These are phyloP conservation scores for Naganishia onofrii DNA, from an alignment of 768 basidiomycete species.

Conservation along the genomic window DNA sequence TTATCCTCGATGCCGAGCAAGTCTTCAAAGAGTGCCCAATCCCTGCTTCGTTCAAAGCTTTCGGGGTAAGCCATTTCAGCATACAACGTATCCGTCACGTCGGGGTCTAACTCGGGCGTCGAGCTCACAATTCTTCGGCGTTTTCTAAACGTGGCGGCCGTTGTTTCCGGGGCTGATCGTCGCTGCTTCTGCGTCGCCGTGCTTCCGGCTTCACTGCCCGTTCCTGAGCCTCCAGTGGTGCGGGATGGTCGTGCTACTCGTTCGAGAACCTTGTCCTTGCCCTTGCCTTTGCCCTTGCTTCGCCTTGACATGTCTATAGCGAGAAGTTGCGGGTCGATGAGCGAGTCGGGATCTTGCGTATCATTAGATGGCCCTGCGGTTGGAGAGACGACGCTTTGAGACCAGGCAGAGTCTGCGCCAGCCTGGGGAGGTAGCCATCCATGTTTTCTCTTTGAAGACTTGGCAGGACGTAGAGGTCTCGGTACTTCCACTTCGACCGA, in stretches of 20 bases:
- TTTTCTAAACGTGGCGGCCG: neutral
- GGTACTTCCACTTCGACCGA: neutral
- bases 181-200: neutral
- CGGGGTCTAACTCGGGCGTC: slow-evolving; percentile 14
- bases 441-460: slow-evolving; percentile 5
- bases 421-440: slow-evolving; percentile 12
- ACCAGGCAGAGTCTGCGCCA: slow-evolving; percentile 9
- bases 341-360: neutral
- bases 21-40: slow-evolving; percentile 10
- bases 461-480: neutral
- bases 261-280: neutral
- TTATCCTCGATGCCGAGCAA: slow-evolving; percentile 10
- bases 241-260: slow-evolving; percentile 1
- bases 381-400: neutral
- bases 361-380: neutral
- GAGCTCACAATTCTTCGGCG: slow-evolving; percentile 25
- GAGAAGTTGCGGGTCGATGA: neutral
- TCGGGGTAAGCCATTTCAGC: slow-evolving; percentile 24
- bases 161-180: neutral
- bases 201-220: slow-evolving; percentile 6
- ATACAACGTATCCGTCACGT: slow-evolving; percentile 11
- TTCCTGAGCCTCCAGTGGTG: slow-evolving; percentile 5
- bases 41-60: slow-evolving; percentile 22
- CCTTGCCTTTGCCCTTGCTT: slow-evolving; percentile 2
- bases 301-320: slow-evolving; percentile 1